Evolutionary conservation across 257 asterid species (phyloP).

Genomic region (Plantago elongata): DNA sequence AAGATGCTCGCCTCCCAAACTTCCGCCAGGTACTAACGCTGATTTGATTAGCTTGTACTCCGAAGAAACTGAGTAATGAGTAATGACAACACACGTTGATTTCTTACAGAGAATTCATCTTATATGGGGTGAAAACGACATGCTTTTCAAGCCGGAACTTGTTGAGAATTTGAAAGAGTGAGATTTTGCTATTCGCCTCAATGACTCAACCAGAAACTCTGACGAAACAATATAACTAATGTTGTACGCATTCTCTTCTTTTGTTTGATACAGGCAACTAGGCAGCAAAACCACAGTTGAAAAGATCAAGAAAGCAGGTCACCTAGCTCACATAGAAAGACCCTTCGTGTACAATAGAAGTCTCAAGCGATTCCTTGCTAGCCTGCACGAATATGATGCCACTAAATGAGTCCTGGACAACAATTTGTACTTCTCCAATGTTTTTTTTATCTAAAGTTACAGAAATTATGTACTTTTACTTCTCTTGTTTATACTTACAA

Average conservation of each 20-base stretch:
- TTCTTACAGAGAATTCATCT: slow-evolving; percentile 69
- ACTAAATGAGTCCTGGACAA: background rate
- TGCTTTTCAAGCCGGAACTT: slow-evolving; percentile 60
- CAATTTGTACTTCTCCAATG: too few relatives aligned
- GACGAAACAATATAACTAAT: background rate
- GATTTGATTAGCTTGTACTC: background rate
- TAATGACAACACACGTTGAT: background rate
- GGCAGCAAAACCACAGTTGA: slow-evolving; percentile 50
- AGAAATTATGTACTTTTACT: too few relatives aligned
- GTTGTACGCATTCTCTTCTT: background rate
- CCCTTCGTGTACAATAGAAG: slow-evolving; percentile 65
- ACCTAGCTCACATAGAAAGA: slow-evolving; percentile 78
- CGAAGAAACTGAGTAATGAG: background rate
- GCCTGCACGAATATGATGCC: slow-evolving; percentile 37
- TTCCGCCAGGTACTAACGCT: slow-evolving; percentile 48
- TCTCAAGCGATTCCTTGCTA: slow-evolving; percentile 64
- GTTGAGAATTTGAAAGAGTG: slow-evolving; percentile 78
- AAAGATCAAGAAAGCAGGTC: slow-evolving; percentile 73
- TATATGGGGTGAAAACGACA: slow-evolving; percentile 89
- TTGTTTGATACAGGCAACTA: slow-evolving; percentile 46
- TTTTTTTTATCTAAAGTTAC: too few relatives aligned
- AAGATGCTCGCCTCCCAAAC: slow-evolving; percentile 51
- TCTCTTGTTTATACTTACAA: too few relatives aligned
- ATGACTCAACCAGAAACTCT: background rate
- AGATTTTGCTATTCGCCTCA: background rate